These are phyloP conservation scores for Gossypium davidsonii DNA, from an alignment of 441 rosid genomes.

Conservation along the genomic window DNA sequence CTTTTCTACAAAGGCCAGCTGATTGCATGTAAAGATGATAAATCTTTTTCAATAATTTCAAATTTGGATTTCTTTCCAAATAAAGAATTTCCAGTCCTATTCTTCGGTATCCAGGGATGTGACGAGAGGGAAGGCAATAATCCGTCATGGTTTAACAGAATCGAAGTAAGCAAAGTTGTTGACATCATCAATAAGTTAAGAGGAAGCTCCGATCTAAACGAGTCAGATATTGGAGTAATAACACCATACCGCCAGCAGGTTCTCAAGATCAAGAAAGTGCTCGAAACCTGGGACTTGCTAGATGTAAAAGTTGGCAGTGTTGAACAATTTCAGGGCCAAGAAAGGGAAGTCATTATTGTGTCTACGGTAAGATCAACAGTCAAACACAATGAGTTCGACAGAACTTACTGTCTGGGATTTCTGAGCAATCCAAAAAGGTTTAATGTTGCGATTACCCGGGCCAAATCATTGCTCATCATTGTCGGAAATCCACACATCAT, in stretches of 20 bases:
- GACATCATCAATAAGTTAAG: constrained; percentile 39
- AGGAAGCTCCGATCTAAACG: constrained; percentile 27
- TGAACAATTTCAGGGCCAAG: constrained; percentile 79
- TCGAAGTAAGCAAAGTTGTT: constrained; percentile 63
- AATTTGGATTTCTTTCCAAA: constrained; percentile 35
- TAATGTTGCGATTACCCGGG: constrained; percentile 66
- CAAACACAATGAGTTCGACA: constrained; percentile 57
- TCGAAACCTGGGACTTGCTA: constrained; percentile 34
- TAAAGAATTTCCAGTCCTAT: constrained; percentile 45
- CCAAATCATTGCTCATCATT: constrained; percentile 44
- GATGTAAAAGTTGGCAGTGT: constrained; percentile 65
- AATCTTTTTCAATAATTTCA: constrained; percentile 17
- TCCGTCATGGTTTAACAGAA: constrained; percentile 71
- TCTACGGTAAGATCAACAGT: constrained; percentile 61
- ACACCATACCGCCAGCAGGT: constrained; percentile 69
- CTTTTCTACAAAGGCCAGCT: constrained; percentile 53
- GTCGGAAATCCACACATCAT: constrained; percentile 64
- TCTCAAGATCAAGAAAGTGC: constrained; percentile 42
- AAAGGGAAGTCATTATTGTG: constrained; percentile 49
- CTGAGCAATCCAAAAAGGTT: constrained; percentile 66
- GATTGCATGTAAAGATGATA: constrained; percentile 52
- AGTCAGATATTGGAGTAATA: constrained; percentile 57
- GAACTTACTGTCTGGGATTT: constrained; percentile 51
- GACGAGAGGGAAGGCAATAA: constrained; percentile 70
- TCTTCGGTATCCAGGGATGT: constrained; percentile 61